A percentile compares a stretch with the other conserved stretches of the same genome.
These are phyloP conservation scores for Fusarium kyushuense DNA, from an alignment of 2,329 filamentous ascomycete species.

Conservation along the genomic window DNA sequence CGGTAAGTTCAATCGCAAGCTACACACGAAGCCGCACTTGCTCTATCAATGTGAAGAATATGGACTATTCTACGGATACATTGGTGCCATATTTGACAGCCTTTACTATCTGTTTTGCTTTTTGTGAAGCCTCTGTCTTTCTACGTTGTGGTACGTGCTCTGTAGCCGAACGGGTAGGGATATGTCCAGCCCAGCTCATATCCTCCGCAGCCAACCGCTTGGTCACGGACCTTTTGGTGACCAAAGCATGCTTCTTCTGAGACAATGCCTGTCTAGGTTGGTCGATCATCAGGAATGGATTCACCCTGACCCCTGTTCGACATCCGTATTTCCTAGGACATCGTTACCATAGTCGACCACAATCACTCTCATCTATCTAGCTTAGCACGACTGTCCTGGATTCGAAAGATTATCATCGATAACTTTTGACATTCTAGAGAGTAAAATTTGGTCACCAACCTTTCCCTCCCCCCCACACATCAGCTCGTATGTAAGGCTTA, in stretches of 20 bases:
- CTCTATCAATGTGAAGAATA: not conserved
- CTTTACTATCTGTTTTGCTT: conserved; percentile 34
- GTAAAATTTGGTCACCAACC: conserved; percentile 9
- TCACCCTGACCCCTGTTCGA: conserved; percentile 25
- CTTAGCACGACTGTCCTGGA: not conserved
- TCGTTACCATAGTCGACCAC: conserved; percentile 17
- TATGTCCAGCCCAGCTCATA: conserved; percentile 39
- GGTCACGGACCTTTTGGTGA: conserved; percentile 43
- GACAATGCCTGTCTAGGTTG: conserved; percentile 44
- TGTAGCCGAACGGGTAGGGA: conserved; percentile 35
- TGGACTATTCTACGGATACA: not conserved
- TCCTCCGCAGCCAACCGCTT: conserved; percentile 40
- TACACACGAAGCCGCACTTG: not conserved
- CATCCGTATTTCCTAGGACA: conserved; percentile 26
- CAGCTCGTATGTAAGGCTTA: conserved; percentile 33
- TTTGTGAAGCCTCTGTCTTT: conserved; percentile 16
- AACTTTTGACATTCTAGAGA: not conserved
- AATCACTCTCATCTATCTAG: conserved; percentile 3
- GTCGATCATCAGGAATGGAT: conserved; percentile 44
- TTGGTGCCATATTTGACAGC: not conserved
- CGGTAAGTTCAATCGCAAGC: not conserved
- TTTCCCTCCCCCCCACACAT: conserved; percentile 37
- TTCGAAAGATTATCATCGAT: conserved; percentile 1
- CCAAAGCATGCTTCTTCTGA: conserved; percentile 40
- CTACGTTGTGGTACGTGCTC: conserved; percentile 23